A percentile compares a stretch with the other conserved stretches of the same genome.
phyloP scores from a whole-genome alignment of 2,329 filamentous ascomycete species.

The Fusarium burgessii region DNA sequence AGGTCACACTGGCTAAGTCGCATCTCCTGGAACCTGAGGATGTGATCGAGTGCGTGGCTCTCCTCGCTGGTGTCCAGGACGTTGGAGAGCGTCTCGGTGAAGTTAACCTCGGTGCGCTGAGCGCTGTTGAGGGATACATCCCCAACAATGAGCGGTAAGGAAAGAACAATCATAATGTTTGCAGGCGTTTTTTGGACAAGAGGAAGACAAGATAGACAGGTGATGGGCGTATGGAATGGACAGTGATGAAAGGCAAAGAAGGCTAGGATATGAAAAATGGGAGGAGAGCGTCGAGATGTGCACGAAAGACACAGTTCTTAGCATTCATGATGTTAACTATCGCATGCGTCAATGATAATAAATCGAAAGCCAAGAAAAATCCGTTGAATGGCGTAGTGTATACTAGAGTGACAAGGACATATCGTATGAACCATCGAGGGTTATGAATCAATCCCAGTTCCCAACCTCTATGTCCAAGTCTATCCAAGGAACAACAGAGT shows the following conservation, averaged over 20 bases:
- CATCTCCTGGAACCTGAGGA: conserved; percentile 90
- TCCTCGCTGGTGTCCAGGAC: conserved; percentile 64
- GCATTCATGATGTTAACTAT: conserved; percentile 18
- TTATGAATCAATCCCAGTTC: background rate
- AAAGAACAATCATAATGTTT: conserved; percentile 27
- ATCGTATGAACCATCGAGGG: background rate
- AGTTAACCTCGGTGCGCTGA: conserved; percentile 68
- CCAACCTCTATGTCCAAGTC: background rate
- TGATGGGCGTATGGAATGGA: conserved; percentile 33
- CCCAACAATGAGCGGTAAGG: conserved; percentile 50
- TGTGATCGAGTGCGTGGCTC: conserved; percentile 77
- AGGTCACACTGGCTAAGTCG: conserved; percentile 91
- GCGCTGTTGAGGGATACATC: conserved; percentile 65
- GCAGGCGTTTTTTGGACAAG: conserved; percentile 43
- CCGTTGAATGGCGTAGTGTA: background rate
- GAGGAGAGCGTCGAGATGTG: conserved; percentile 3
- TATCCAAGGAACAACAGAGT: too few relatives aligned
- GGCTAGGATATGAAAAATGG: conserved; percentile 29
- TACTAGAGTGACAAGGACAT: background rate
- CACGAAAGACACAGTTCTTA: conserved; percentile 9
- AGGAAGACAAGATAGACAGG: conserved; percentile 38
- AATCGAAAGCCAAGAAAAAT: background rate
- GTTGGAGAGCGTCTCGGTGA: conserved; percentile 58
- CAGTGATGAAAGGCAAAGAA: conserved; percentile 1
- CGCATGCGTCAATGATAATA: conserved; percentile 27